phyloP scores from a whole-genome alignment of 306 rosid genomes.

The Acacia melanoxylon region DNA sequence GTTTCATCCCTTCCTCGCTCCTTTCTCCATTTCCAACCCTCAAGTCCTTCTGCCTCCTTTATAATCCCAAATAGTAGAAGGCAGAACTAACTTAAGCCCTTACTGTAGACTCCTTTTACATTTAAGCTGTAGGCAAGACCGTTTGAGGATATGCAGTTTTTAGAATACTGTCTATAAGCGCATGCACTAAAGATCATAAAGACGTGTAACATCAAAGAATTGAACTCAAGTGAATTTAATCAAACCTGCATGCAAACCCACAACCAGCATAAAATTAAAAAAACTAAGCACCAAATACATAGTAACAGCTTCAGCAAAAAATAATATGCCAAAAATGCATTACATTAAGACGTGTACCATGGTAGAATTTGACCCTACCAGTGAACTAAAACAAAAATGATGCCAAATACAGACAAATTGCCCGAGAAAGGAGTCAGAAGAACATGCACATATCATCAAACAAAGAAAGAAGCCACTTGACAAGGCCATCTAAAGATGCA shows the following conservation, averaged over 20 bases:
- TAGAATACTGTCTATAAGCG: neutral
- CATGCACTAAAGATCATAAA: neutral
- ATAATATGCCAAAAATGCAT: neutral
- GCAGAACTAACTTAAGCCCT: neutral
- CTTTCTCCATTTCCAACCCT: neutral
- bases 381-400: neutral
- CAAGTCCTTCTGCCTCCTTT: neutral
- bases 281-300: neutral
- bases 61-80: neutral
- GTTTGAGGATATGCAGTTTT: neutral
- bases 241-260: neutral
- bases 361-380: neutral
- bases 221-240: neutral
- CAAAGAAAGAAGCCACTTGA: conserved; percentile 19
- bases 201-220: neutral
- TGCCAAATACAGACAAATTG: conserved; percentile 11
- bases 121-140: neutral
- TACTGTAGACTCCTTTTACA: neutral
- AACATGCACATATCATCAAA: neutral
- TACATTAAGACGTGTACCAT: neutral
- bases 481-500: neutral
- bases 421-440: neutral
- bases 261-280: neutral
- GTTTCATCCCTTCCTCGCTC: neutral
- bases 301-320: neutral